Evolutionary conservation across 192 early-diverging fungal species (phyloP).

Genomic region (Ambispora gerdemannii): DNA sequence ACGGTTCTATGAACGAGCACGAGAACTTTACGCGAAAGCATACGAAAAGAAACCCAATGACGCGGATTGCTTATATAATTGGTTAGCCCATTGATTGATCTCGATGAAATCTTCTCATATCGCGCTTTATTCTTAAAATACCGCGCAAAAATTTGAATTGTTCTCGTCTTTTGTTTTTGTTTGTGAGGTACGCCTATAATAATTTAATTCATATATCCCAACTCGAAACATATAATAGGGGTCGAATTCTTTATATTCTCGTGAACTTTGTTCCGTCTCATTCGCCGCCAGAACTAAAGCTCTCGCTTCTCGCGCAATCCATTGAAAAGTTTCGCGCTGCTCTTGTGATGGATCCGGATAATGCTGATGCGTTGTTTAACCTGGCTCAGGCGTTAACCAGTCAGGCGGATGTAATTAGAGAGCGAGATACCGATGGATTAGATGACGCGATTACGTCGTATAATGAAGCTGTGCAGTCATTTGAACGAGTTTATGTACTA

Average conservation of each 20-base stretch:
- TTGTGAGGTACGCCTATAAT: no score
- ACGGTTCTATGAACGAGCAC: conserved; percentile 63
- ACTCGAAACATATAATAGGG: conserved; percentile 42
- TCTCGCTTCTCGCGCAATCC: conserved; percentile 49
- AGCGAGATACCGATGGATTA: conserved; percentile 49
- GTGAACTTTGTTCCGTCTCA: conserved; percentile 51
- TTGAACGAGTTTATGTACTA: conserved; percentile 47
- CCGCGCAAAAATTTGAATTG: background rate
- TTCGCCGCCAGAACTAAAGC: conserved; percentile 37
- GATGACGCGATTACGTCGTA: conserved; percentile 36
- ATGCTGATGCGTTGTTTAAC: conserved; percentile 67
- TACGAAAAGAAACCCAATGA: conserved; percentile 50
- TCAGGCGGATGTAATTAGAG: conserved; percentile 52
- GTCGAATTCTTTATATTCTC: conserved; percentile 56
- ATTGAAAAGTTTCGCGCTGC: conserved; percentile 52
- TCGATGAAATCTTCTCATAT: background rate
- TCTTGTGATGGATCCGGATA: conserved; percentile 43
- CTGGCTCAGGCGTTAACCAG: conserved; percentile 63
- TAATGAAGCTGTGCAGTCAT: conserved; percentile 49
- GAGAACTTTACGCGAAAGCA: conserved; percentile 63
- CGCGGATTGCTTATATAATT: conserved; percentile 66
- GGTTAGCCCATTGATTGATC: conserved; percentile 38
- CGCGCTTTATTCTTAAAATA: background rate
- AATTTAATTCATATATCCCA: no score
- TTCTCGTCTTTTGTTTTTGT: no score